Percentiles rank a stretch among this genome's conserved stretches.
phyloP scores from a whole-genome alignment of 2,329 filamentous ascomycete genomes.

The Malbranchea cinnamomea region DNA sequence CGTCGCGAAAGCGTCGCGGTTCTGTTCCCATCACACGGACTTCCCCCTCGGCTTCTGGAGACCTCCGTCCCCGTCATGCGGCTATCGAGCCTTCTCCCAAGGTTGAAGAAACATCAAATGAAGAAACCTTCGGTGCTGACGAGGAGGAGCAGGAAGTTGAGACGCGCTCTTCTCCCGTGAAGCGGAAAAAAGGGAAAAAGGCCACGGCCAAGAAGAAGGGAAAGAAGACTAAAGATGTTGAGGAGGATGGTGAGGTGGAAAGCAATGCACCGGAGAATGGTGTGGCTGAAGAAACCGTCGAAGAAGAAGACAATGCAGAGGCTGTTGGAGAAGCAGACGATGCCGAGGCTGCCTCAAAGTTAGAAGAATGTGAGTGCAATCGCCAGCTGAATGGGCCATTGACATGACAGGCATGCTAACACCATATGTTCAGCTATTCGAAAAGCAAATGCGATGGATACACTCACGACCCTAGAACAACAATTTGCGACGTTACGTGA shows the following conservation, averaged over 20 bases:
- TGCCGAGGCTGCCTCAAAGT: constrained; percentile 30
- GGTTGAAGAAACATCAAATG: constrained; percentile 9
- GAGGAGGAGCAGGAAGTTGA: constrained; percentile 21
- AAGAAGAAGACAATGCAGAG: constrained; percentile 34
- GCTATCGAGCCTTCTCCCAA: constrained; percentile 4
- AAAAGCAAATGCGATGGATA: constrained; percentile 66
- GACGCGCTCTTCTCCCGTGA: constrained; percentile 16
- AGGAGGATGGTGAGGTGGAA: constrained; percentile 22
- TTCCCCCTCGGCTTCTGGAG: no score
- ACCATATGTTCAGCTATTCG: constrained; percentile 48
- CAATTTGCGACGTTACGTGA: constrained; percentile 76
- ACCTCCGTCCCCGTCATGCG: background rate
- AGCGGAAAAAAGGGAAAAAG: constrained; percentile 30
- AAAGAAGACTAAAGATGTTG: constrained; percentile 24
- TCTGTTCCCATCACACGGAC: constrained; percentile 16
- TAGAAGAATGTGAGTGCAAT: constrained; percentile 35
- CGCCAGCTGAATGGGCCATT: background rate
- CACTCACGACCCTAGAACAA: constrained; percentile 66
- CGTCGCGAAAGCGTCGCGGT: constrained; percentile 26
- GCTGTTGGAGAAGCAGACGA: constrained; percentile 32
- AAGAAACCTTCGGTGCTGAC: constrained; percentile 14
- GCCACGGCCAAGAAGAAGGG: constrained; percentile 33
- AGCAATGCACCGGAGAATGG: constrained; percentile 29
- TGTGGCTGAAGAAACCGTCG: constrained; percentile 32
- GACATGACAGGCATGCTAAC: constrained; percentile 16